Conservation (phyloP, 1,284 basidiomycete genomes). For the Neolentinus lepideus region DNA sequence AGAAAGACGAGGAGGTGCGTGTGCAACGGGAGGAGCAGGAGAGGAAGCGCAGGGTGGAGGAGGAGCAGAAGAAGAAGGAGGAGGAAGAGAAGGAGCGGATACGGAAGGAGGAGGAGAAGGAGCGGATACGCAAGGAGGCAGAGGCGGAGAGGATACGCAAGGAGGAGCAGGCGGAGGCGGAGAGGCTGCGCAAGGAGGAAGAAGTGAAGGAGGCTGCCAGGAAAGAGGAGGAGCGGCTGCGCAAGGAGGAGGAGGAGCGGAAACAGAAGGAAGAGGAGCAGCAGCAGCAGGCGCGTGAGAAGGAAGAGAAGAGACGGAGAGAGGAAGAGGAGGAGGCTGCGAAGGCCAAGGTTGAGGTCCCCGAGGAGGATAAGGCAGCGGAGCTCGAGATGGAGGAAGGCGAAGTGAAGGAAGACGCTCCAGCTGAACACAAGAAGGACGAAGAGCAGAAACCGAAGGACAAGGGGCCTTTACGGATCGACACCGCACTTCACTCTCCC, state of each 20-base stretch:
- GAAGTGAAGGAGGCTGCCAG: conserved; percentile 29
- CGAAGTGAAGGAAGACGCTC: conserved; percentile 26
- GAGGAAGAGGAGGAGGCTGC: conserved; percentile 21
- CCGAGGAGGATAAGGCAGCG: conserved; percentile 13
- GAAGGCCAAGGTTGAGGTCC: conserved; percentile 18
- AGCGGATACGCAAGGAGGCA: conserved; percentile 20
- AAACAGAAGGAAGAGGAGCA: conserved; percentile 24
- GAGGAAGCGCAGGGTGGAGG: conserved; percentile 14
- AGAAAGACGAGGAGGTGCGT: conserved; percentile 15
- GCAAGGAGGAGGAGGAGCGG: conserved; percentile 20
- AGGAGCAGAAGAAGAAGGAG: conserved; percentile 14
- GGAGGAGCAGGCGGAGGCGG: conserved; percentile 30
- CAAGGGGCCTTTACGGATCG: conserved; percentile 53
- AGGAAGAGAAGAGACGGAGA: conserved; percentile 21
- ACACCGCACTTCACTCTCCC: conserved; percentile 37
- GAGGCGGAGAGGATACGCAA: conserved; percentile 24
- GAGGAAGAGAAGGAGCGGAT: conserved; percentile 18
- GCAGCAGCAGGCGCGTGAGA: conserved; percentile 18
- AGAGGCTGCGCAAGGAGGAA: conserved; percentile 25
- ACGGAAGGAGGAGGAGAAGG: conserved; percentile 19
- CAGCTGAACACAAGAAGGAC: conserved; percentile 21
- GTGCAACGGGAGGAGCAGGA: conserved; percentile 14
- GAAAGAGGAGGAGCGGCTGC: conserved; percentile 21
- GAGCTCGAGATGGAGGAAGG: conserved; percentile 29
- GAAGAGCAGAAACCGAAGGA: conserved; percentile 27